Evolutionary conservation across 371 early-diverging fungal genomes (phyloP), one percentile per base, ranked within the genome.

Genomic region (Paramicrosporidium saccamoebae): DNA sequence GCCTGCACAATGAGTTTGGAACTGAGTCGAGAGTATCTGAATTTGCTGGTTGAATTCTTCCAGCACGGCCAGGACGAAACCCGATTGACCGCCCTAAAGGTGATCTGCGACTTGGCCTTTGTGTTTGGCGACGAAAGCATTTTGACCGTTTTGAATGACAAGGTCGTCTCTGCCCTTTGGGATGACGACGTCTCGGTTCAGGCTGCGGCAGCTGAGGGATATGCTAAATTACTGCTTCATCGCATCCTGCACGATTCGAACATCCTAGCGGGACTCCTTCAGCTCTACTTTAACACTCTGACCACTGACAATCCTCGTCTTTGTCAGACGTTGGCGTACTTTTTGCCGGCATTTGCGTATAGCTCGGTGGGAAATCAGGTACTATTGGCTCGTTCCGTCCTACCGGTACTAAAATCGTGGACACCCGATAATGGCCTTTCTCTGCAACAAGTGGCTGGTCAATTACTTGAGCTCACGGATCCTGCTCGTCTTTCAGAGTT

Each of bases 321-420:
- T 20, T 50, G 67, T 2, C 79, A 75, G 36, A 72, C 73, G 26
- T 42, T 78, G 10, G 54, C 54, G 12, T 75, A 75, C 36, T 78
- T 78, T 30, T 57, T 78, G 32, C 73, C 68, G 3, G 73, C 62
- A 4, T 72, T 53, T 25, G 55, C 66, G 31, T 59, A 62, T 28
- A 64, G 69, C 10, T 44, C 58, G 1, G 33, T 38, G 16, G 56
- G 53, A 1, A 64, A 65, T 36, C 74, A 75, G 35, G 31, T 28
- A 5, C 20, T 46, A 10, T 26, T 68, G 31, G n/a, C n/a, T n/a
- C n/a, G n/a, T n/a, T n/a, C n/a, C n/a, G n/a, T n/a, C n/a, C n/a
- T n/a, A n/a, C n/a, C n/a, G n/a, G n/a, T n/a, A n/a, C n/a, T n/a
- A n/a, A n/a, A n/a, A n/a, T n/a, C n/a, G n/a, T n/a, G n/a, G n/a